These are phyloP conservation scores for Gynochthodes officinalis DNA, from an alignment of 257 asterid species.

Conservation along the genomic window DNA sequence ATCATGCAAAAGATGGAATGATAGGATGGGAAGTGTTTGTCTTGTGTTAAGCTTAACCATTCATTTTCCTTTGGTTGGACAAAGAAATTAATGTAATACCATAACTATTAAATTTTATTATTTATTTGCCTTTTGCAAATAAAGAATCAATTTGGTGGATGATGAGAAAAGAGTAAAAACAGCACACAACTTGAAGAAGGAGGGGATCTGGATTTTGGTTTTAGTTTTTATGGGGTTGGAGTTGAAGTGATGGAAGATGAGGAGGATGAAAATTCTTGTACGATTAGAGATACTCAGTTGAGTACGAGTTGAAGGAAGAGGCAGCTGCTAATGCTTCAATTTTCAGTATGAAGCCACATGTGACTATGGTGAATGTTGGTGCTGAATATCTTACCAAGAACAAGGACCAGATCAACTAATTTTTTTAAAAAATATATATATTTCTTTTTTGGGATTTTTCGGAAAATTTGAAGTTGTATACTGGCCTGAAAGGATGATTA, in stretches of 20 bases:
- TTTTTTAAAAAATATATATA: not conserved
- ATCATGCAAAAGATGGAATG: too few species aligned
- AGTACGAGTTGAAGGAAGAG: conserved; percentile 25
- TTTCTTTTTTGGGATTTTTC: not conserved
- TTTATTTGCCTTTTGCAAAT: conserved; percentile 17
- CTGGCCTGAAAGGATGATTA: too few species aligned
- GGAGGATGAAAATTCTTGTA: conserved; percentile 13
- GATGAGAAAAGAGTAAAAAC: conserved; percentile 24
- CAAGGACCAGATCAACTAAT: not conserved
- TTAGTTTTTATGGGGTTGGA: conserved; percentile 17
- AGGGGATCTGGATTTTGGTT: conserved; percentile 26
- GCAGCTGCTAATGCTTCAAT: conserved; percentile 21
- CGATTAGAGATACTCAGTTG: conserved; percentile 16
- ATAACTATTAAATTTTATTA: too few species aligned
- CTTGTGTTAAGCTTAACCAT: too few species aligned
- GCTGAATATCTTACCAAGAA: conserved; percentile 14
- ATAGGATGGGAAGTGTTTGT: too few species aligned
- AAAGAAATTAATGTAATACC: too few species aligned
- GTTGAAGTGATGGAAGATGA: conserved; percentile 5
- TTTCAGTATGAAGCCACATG: conserved; percentile 10
- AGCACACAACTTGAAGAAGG: conserved; percentile 25
- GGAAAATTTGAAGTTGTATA: not conserved
- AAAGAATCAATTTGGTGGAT: conserved; percentile 26
- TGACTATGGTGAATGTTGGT: conserved; percentile 11
- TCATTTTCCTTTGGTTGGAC: too few species aligned